phyloP scores from a whole-genome alignment of 495 filamentous ascomycete species.

The Podospora bellae-mahoneyi region DNA sequence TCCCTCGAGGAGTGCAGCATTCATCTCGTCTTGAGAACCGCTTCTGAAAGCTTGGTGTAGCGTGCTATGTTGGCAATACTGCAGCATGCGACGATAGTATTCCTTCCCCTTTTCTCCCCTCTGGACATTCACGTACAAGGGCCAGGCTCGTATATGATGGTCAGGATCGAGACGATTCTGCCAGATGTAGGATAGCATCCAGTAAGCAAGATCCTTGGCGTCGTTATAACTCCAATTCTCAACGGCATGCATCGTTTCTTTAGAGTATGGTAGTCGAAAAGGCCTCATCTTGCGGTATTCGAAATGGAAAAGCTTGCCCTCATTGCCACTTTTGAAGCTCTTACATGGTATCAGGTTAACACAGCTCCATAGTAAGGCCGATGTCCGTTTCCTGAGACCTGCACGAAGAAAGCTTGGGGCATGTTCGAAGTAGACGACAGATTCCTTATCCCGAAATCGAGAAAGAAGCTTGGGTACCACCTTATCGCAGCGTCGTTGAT shows the following conservation, averaged over 20 bases:
- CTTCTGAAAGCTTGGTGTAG: background rate
- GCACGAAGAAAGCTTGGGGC: too few species aligned
- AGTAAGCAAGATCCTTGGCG: too few species aligned
- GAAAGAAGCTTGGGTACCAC: background rate
- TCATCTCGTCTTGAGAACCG: background rate
- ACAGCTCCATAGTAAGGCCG: background rate
- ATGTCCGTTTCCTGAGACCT: background rate
- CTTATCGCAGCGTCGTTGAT: background rate
- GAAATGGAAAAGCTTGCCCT: background rate
- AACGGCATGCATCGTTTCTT: too few species aligned
- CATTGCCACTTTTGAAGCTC: background rate
- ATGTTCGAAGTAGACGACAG: too few species aligned
- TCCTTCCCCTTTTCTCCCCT: background rate
- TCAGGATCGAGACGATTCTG: too few species aligned
- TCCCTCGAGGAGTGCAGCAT: background rate
- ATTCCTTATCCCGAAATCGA: too few species aligned
- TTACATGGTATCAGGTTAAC: background rate
- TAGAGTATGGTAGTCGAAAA: background rate
- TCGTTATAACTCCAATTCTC: too few species aligned
- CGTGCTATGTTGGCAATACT: background rate
- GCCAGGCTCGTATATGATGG: too few species aligned
- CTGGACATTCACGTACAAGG: too few species aligned
- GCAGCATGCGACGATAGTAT: background rate
- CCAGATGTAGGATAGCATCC: too few species aligned
- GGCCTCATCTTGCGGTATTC: background rate